A percentile compares a stretch with the other conserved stretches of the same genome.
These are phyloP conservation scores for Tricholoma hemisulphureum DNA, from an alignment of 768 basidiomycete genomes.

Conservation along the genomic window DNA sequence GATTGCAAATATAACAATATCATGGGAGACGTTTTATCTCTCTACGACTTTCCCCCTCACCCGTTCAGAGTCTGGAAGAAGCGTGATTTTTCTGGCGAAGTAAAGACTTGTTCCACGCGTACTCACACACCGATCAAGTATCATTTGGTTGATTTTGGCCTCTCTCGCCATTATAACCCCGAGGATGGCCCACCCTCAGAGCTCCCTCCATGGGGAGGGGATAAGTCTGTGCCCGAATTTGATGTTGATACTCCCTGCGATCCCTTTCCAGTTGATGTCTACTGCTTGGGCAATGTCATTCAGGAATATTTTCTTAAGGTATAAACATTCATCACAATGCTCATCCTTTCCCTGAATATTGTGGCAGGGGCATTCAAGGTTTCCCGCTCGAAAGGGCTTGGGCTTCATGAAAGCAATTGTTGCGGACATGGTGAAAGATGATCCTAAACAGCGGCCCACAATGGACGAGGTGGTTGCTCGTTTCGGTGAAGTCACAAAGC, in stretches of 20 bases:
- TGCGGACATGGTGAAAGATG: slow-evolving; percentile 21
- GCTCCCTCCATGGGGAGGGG: slow-evolving; percentile 12
- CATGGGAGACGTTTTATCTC: background rate
- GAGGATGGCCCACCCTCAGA: slow-evolving; percentile 9
- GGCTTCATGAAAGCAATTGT: slow-evolving; percentile 30
- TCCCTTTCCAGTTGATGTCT: slow-evolving; percentile 31
- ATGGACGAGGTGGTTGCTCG: slow-evolving; percentile 35
- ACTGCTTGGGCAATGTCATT: slow-evolving; percentile 33
- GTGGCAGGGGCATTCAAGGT: background rate
- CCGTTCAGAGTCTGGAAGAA: background rate
- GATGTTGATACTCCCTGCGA: slow-evolving; percentile 1
- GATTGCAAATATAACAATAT: slow-evolving; percentile 9
- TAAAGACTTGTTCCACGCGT: slow-evolving; percentile 5
- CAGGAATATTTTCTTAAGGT: slow-evolving; percentile 14
- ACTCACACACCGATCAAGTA: slow-evolving; percentile 19
- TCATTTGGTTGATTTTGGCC: slow-evolving; percentile 25
- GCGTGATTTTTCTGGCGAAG: background rate
- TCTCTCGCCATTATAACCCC: slow-evolving; percentile 17
- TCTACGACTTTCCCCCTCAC: background rate
- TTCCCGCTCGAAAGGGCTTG: slow-evolving; percentile 18
- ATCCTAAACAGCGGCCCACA: slow-evolving; percentile 37
- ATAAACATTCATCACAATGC: background rate
- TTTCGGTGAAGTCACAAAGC: slow-evolving; percentile 21
- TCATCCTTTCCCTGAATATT: background rate
- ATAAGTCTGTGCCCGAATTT: slow-evolving; percentile 36